Conservation (phyloP, 305 asterid species). For the Stenogyne calaminthoides region DNA sequence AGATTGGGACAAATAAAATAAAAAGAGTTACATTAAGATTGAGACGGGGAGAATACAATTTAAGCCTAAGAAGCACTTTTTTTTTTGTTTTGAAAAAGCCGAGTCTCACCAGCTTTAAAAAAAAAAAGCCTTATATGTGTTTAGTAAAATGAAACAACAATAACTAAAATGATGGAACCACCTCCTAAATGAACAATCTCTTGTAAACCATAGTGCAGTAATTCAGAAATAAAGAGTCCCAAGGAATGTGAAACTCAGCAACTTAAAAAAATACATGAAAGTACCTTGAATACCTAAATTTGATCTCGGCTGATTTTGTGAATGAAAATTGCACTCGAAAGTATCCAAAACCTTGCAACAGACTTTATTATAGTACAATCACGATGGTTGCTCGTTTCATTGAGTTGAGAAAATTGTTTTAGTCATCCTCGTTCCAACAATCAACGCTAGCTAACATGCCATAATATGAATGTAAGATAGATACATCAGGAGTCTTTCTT, state of each 20-base stretch:
- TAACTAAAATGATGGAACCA: neutral
- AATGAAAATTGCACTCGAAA: neutral
- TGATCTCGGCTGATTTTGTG: slow-evolving; percentile 18
- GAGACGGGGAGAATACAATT: too few species aligned
- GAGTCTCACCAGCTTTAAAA: too few species aligned
- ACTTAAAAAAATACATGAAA: neutral
- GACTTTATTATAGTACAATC: slow-evolving; percentile 26
- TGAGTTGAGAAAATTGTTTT: slow-evolving; percentile 9
- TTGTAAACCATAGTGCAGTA: neutral
- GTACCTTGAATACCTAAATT: neutral
- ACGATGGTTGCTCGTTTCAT: slow-evolving; percentile 11
- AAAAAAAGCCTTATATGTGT: neutral
- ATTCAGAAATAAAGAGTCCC: neutral
- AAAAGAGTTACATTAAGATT: too few species aligned
- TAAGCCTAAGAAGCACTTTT: too few species aligned
- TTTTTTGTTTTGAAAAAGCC: too few species aligned
- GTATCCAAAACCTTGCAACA: neutral
- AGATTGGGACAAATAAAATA: too few species aligned
- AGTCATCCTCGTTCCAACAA: slow-evolving; percentile 12
- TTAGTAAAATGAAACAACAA: neutral
- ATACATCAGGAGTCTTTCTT: slow-evolving; percentile 8
- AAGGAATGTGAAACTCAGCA: neutral
- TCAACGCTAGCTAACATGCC: neutral
- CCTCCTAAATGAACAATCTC: neutral
- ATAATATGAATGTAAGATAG: slow-evolving; percentile 14